Base-by-base conservation (phyloP, 495 filamentous ascomycete genomes). In the Pyrenula massariospora region DNA sequence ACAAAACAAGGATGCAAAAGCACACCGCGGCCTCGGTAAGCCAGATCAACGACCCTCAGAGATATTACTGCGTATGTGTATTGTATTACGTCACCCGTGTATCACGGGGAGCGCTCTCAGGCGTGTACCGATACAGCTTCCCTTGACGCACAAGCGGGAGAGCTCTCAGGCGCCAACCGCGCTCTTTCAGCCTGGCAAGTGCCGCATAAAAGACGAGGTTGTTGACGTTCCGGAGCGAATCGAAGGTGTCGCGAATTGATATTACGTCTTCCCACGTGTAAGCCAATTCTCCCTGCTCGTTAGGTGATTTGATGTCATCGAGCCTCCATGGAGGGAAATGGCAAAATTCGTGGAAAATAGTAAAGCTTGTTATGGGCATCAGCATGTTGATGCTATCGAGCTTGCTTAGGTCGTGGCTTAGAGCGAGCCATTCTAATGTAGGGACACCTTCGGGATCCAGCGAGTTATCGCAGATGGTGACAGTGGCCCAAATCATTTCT, bases 81-180 rank as follows among this genome's bases (percentile, higher is more conserved):
- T n/a, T n/a, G 68, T 71, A 55, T 71, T 73, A 12, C 53, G 50
- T 53, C 58, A 62, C 49, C 59, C 60, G 21, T 56, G 54, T n/a
- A n/a, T n/a, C n/a, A n/a, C n/a, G n/a, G n/a, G n/a, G n/a, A n/a
- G n/a, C n/a, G n/a, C n/a, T n/a, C n/a, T n/a, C n/a, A n/a, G n/a
- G n/a, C n/a, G n/a, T 42, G 31, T 42, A 42, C 31, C 31, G 31
- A 42, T 42, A 42, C 31, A 42, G 31, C 31, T 8, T 42, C 15
- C 31, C 31, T 5, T 42, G 5, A 15, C 31, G 31, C 15, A 42
- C 31, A 5, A 5, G 8, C 15, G 31, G 31, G 15, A 8, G 8
- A 5, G 8, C 31, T 15, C 31, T 42, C 31, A 42, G 31, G 15
- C 31, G 31, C 31, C 31, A 42, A 42, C 31, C 31, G 15, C 31